Conservation (phyloP, 1,284 basidiomycete species). For the Omphalotus olearius region DNA sequence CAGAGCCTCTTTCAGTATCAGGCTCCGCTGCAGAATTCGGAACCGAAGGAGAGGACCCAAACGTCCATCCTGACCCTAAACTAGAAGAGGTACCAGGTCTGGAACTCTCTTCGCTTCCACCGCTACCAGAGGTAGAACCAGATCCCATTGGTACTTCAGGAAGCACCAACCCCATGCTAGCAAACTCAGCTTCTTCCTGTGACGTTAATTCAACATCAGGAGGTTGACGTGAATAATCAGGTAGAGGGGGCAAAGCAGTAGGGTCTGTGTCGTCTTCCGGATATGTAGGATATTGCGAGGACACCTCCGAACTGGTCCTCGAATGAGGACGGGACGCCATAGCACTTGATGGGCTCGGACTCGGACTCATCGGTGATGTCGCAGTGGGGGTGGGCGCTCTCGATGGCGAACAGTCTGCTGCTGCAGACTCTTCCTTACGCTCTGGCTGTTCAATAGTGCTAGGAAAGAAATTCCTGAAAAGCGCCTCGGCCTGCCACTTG, state of each 20-base stretch:
- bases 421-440: background rate
- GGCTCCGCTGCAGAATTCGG: background rate
- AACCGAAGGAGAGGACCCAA: background rate
- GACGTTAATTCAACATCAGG: constrained; percentile 3
- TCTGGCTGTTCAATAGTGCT: constrained; percentile 34
- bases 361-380: constrained; percentile 11
- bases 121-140: background rate
- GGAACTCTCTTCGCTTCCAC: background rate
- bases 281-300: background rate
- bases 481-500: constrained; percentile 74
- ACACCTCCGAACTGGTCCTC: background rate
- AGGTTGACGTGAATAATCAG: background rate
- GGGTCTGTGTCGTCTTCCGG: background rate
- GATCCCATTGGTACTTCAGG: constrained; percentile 2
- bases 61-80: background rate
- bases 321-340: background rate
- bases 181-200: constrained; percentile 10
- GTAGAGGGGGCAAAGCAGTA: background rate
- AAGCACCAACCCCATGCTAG: constrained; percentile 4
- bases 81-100: constrained; percentile 3
- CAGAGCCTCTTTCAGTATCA: no score
- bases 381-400: constrained; percentile 15
- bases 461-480: constrained; percentile 87
- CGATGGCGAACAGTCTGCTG: background rate
- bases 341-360: background rate